These are phyloP conservation scores for Alternaria angustiovoidea DNA, from an alignment of 2,329 filamentous ascomycete species.

Conservation along the genomic window DNA sequence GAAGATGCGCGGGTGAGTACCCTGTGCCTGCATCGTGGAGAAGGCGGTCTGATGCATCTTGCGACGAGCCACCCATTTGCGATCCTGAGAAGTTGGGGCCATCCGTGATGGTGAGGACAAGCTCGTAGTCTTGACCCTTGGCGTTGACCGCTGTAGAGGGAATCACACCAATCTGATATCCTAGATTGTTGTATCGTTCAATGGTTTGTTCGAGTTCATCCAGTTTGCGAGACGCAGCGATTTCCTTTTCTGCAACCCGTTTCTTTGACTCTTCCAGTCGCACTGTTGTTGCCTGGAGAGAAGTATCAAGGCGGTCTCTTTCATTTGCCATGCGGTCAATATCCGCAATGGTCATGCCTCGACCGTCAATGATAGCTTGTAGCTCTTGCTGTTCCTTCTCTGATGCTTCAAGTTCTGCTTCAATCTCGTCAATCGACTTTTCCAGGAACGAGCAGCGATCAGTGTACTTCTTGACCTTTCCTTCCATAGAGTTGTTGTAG, in stretches of 20 bases:
- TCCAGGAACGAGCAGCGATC: slow-evolving; percentile 81
- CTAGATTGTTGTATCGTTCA: slow-evolving; percentile 90
- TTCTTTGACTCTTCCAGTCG: slow-evolving; percentile 86
- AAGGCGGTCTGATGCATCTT: slow-evolving; percentile 71
- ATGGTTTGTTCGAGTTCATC: slow-evolving; percentile 92
- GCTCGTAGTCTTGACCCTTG: slow-evolving; percentile 83
- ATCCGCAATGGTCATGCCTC: slow-evolving; percentile 96
- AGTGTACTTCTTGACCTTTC: slow-evolving; percentile 89
- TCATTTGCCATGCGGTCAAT: slow-evolving; percentile 99
- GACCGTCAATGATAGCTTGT: slow-evolving; percentile 86
- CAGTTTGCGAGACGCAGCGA: slow-evolving; percentile 83
- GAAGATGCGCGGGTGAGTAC: slow-evolving; percentile 86
- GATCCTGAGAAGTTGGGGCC: slow-evolving; percentile 73
- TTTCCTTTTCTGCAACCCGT: slow-evolving; percentile 83
- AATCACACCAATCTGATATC: slow-evolving; percentile 92
- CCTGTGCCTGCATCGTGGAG: slow-evolving; percentile 83
- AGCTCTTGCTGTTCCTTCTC: slow-evolving; percentile 82
- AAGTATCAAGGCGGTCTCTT: slow-evolving; percentile 89
- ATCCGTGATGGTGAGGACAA: slow-evolving; percentile 82
- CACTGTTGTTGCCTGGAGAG: slow-evolving; percentile 77
- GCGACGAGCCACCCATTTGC: slow-evolving; percentile 57
- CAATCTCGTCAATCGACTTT: slow-evolving; percentile 83
- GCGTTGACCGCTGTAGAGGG: slow-evolving; percentile 85
- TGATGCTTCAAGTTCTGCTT: slow-evolving; percentile 80
- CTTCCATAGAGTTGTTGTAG: slow-evolving; percentile 85